These are phyloP conservation scores for Leonotis leonurus DNA, from an alignment of 257 asterid genomes.

Conservation along the genomic window DNA sequence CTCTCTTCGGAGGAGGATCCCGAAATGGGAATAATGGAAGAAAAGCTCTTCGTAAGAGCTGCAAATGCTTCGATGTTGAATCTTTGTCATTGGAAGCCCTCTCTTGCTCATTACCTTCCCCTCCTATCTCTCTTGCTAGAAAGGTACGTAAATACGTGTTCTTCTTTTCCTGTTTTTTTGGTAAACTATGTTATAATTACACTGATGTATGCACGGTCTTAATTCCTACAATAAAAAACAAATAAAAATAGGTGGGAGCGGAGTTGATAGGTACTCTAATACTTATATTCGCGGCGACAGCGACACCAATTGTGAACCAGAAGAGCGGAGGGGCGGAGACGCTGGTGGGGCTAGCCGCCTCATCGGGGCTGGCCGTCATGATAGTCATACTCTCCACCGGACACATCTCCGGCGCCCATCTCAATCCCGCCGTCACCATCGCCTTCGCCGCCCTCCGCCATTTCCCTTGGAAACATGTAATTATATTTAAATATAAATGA, in stretches of 20 bases:
- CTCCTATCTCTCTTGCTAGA: constrained; percentile 68
- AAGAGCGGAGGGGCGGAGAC: constrained; percentile 70
- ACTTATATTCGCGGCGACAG: constrained; percentile 61
- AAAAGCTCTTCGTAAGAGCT: constrained; percentile 42
- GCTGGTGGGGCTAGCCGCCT: constrained; percentile 59
- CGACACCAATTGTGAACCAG: constrained; percentile 73
- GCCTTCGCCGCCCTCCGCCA: constrained; percentile 83
- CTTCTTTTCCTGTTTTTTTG: too few relatives aligned
- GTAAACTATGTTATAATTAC: too few relatives aligned
- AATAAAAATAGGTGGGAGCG: constrained; percentile 64
- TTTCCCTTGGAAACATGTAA: constrained; percentile 83
- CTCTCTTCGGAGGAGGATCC: constrained; percentile 54
- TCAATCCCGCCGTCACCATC: constrained; percentile 80
- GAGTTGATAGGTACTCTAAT: constrained; percentile 79
- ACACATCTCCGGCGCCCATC: constrained; percentile 94
- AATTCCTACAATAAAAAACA: too few relatives aligned
- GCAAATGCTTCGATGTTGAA: constrained; percentile 55
- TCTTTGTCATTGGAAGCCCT: constrained; percentile 60
- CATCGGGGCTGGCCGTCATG: constrained; percentile 87
- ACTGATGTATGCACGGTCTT: too few relatives aligned
- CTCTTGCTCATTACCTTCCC: constrained; percentile 56
- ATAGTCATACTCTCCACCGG: constrained; percentile 84
- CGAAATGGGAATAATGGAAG: constrained; percentile 20
- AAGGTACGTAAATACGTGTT: constrained; percentile 39
- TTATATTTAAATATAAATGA: too few relatives aligned